A percentile compares a stretch with the other conserved stretches of the same genome.
Conservation (phyloP, 345 rosid species). For the Eucalyptus cladocalyx region DNA sequence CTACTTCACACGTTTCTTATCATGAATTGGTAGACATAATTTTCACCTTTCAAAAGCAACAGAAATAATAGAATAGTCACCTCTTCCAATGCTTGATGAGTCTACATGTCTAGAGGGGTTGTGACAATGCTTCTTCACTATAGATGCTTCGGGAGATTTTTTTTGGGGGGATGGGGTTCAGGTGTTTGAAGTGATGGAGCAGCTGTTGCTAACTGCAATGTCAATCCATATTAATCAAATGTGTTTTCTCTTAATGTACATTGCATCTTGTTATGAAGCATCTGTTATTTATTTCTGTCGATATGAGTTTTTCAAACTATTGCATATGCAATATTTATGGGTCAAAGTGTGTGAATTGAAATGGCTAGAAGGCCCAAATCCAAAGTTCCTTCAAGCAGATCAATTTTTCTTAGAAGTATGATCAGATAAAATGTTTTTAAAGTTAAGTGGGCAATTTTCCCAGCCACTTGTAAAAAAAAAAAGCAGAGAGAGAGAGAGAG, state of each 20-base stretch:
- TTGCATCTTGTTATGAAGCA: background rate
- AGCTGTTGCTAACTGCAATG: background rate
- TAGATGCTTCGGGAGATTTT: background rate
- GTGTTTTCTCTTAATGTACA: background rate
- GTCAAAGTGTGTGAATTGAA: background rate
- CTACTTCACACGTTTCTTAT: background rate
- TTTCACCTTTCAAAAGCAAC: background rate
- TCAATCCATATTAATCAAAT: background rate
- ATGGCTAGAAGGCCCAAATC: background rate
- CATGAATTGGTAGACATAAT: background rate
- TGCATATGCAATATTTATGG: background rate
- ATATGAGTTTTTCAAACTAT: background rate
- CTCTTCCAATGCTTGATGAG: background rate
- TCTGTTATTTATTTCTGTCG: background rate
- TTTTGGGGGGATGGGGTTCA: background rate
- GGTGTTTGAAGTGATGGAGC: background rate
- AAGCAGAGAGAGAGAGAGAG: background rate
- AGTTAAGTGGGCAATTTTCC: background rate
- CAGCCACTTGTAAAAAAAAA: background rate
- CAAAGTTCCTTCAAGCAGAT: background rate
- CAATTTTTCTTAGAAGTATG: background rate
- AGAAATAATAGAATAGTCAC: background rate
- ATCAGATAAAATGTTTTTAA: background rate
- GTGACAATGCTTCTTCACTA: background rate
- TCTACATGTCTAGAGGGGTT: background rate